phyloP scores from a whole-genome alignment of 2,329 filamentous ascomycete species.

The Diaporthe vexans region DNA sequence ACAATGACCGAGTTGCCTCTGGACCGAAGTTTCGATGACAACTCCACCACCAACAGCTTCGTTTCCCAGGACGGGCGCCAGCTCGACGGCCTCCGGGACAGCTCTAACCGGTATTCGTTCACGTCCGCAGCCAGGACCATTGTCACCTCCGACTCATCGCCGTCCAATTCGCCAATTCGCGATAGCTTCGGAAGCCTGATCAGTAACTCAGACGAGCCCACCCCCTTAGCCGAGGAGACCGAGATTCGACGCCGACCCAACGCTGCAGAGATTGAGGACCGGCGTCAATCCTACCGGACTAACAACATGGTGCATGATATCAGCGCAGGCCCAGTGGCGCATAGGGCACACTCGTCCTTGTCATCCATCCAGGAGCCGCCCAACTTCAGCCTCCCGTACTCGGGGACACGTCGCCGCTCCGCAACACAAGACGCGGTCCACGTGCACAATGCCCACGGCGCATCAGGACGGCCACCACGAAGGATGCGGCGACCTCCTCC shows the following conservation, averaged over 20 bases:
- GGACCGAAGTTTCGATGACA: slow-evolving; percentile 64
- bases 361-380: slow-evolving; percentile 52
- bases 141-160: slow-evolving; percentile 72
- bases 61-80: slow-evolving; percentile 71
- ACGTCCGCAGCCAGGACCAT: slow-evolving; percentile 73
- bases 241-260: slow-evolving; percentile 65
- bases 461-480: slow-evolving; percentile 42
- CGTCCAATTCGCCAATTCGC: slow-evolving; percentile 67
- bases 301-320: slow-evolving; percentile 60
- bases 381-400: slow-evolving; percentile 68
- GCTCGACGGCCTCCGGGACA: slow-evolving; percentile 70
- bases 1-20: slow-evolving; percentile 50
- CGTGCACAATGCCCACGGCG: slow-evolving; percentile 17
- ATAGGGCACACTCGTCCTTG: slow-evolving; percentile 37
- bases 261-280: slow-evolving; percentile 64
- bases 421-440: slow-evolving; percentile 37
- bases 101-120: slow-evolving; percentile 69
- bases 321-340: slow-evolving; percentile 43
- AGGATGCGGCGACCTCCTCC: slow-evolving; percentile 56
- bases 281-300: slow-evolving; percentile 66
- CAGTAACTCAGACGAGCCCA: slow-evolving; percentile 48
- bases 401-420: slow-evolving; percentile 46
- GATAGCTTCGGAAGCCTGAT: slow-evolving; percentile 62
- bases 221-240: slow-evolving; percentile 39
- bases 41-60: slow-evolving; percentile 70